Evolutionary conservation across 352 stramenopile genomes (phyloP).

Genomic region (Pythium guiyangense): DNA sequence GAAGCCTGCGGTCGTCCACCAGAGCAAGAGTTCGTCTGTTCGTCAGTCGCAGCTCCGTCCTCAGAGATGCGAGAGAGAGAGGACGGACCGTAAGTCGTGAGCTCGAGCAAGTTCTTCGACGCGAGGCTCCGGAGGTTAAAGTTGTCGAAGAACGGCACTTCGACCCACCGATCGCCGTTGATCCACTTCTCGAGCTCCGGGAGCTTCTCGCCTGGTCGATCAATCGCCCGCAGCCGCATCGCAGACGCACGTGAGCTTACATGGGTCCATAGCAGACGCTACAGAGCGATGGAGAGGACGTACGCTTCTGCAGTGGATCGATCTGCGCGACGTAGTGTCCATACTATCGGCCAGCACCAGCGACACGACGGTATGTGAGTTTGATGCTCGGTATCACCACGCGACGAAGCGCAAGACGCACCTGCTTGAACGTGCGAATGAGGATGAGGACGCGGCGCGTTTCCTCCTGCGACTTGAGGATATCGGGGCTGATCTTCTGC

Average conservation of each 20-base stretch:
- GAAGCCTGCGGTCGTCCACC: no score
- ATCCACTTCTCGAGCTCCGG: conserved; percentile 84
- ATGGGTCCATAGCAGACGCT: not conserved
- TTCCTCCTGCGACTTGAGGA: conserved; percentile 83
- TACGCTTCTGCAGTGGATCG: conserved; percentile 80
- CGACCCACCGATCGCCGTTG: conserved; percentile 77
- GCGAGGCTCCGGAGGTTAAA: conserved; percentile 82
- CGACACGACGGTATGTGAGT: no score
- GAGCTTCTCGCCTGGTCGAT: conserved; percentile 77
- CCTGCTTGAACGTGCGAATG: conserved; percentile 87
- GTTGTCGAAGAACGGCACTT: conserved; percentile 85
- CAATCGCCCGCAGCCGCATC: no score
- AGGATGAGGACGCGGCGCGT: conserved; percentile 75
- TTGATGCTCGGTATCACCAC: no score
- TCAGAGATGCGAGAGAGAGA: no score
- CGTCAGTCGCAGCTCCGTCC: not conserved
- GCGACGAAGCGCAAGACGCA: conserved; percentile 6
- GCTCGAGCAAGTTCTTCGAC: conserved; percentile 78
- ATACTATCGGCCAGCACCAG: conserved; percentile 23
- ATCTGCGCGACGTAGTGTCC: conserved; percentile 87
- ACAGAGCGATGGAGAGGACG: not conserved
- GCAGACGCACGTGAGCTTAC: not conserved
- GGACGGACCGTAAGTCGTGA: conserved; percentile 66
- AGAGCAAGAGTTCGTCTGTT: no score
- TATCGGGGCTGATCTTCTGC: conserved; percentile 71